Base-by-base conservation (phyloP, 768 basidiomycete species). In the Candolleomyces eurysporus region DNA sequence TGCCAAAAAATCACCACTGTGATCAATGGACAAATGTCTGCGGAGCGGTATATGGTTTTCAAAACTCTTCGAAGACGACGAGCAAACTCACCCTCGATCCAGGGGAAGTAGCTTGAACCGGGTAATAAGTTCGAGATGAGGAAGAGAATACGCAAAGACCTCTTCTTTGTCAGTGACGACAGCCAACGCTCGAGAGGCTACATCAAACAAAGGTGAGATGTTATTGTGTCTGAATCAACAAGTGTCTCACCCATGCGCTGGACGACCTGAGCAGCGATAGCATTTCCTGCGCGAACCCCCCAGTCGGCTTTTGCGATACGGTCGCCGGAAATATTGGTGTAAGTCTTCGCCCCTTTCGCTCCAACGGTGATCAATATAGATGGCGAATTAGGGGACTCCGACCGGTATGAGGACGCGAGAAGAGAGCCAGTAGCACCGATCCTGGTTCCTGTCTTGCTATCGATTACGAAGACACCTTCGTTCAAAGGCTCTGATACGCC, bases 261-360 rank as follows among this genome's bases (percentile, higher is more conserved):
- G 4, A 93, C 76, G 16, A 90, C 77, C 51, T 86, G 81, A 7
- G 78, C 79, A 45, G 74, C 71, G 30, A 81, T 74, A 11, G 87
- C 81, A 7, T 71, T 71, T 9, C 87, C 88, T 14, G 70, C 67
- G 66, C 84, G 86, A 48, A 67, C 70, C 19, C 77, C 75, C 85
- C 90, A 87, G 19, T 93, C 90, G 1, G 78, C 81, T 70, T 84
- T 90, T 4, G 81, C 84, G 19, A 92, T 71, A 49, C 83, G 78
- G 14, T 90, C 84, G 3, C 91, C 91, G 50, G 78, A 84, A 42
- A 92, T 77, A 66, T 88, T 82, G 4, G 81, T 72, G 50, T 79
- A 77, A 55, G 78, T 80, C 62, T 85, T 78, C 2, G 82, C 88
- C 57, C 86, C 85, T 65, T 84, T 89, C 10, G 73, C 71, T 19